Base-by-base conservation (phyloP, 1,284 basidiomycete genomes). In the Flammula alnicola region DNA sequence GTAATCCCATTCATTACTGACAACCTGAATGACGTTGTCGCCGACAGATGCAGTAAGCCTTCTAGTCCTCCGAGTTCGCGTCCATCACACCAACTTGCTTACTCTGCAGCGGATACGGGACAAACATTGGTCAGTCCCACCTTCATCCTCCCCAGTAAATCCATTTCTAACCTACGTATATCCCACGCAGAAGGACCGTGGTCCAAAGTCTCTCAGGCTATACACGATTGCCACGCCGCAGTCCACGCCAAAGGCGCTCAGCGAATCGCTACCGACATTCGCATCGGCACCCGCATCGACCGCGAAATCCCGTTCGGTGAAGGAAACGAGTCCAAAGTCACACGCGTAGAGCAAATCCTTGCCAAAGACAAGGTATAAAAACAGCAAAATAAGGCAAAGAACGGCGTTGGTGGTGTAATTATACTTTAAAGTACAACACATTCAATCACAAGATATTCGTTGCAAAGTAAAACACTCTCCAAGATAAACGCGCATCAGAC, bases 251-350 rank as follows among this genome's bases (percentile, higher is more conserved):
- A 80, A 63, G 90, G 89, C 26, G 82, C 82, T 1, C 81, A 81
- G 16, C 81, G 90, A 37, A 76, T 90, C 32, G 86, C 91, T 17
- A 94, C 93, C 5, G 94, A 97, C 68, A 90, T 97, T 51, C 87
- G 94, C 23, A 95, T 97, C 49, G 94, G 94, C 35, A 97, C 94
- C 0, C 82, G 94, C 35, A 79, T 80, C 14, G 93, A 95, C 69
- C 79, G 84, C 46, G 71, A 79, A 23, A 79, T 87, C 29, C 67
- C 67, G 2, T 73, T 76, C 2, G 93, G 90, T 5, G 75, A 78
- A 36, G 91, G 84, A 4, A 95, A 95, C 59, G 81, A 82, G 19
- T 72, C 72, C 44, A 96, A 96, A 64, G 79, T 94, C 16, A 76
- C 78, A 49, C 80, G 93, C 10, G 92, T 96, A 1, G 77, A 90